A percentile compares a stretch with the other conserved stretches of the same genome.
These are phyloP conservation scores for Sordariomycetes sp. DNA, from an alignment of 2,329 filamentous ascomycete genomes.

Conservation along the genomic window DNA sequence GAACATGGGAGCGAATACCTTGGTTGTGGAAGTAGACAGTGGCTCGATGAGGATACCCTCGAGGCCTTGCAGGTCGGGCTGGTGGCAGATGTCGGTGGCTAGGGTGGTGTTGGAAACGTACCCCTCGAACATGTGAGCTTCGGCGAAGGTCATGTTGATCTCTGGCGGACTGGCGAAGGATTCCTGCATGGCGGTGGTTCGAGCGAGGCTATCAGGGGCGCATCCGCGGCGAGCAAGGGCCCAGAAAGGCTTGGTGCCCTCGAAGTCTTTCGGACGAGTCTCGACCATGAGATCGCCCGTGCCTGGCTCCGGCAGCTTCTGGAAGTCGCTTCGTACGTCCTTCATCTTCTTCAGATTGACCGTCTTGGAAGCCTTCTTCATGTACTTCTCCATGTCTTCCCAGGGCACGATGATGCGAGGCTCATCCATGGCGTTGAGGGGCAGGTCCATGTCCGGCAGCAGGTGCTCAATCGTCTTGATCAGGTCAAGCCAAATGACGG, in stretches of 20 bases:
- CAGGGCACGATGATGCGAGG: constrained; percentile 54
- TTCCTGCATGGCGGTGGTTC: constrained; percentile 31
- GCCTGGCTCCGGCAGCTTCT: constrained; percentile 27
- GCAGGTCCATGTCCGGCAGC: constrained; percentile 59
- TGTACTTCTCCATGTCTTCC: constrained; percentile 47
- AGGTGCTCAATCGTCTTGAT: constrained; percentile 41
- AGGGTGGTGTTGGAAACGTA: constrained; percentile 54
- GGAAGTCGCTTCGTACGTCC: constrained; percentile 34
- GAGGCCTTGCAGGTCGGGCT: constrained; percentile 52
- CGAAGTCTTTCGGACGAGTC: constrained; percentile 36
- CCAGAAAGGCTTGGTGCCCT: constrained; percentile 46
- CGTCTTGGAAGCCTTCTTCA: constrained; percentile 41
- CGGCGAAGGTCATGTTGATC: constrained; percentile 35
- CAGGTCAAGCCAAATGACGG: constrained; percentile 45
- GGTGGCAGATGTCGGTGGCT: constrained; percentile 54
- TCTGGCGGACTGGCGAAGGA: constrained; percentile 33
- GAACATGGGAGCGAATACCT: constrained; percentile 54
- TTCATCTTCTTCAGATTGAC: constrained; percentile 31
- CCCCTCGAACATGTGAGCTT: constrained; percentile 42
- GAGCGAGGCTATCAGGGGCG: constrained; percentile 51
- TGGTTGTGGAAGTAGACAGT: constrained; percentile 45
- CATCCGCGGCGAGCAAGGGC: constrained; percentile 50
- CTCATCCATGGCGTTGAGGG: constrained; percentile 60
- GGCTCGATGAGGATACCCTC: constrained; percentile 58
- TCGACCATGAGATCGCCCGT: constrained; percentile 22